A percentile compares a stretch with the other conserved stretches of the same genome.
Conservation (phyloP, 2,329 filamentous ascomycete genomes). For the Fusarium abutilonis region DNA sequence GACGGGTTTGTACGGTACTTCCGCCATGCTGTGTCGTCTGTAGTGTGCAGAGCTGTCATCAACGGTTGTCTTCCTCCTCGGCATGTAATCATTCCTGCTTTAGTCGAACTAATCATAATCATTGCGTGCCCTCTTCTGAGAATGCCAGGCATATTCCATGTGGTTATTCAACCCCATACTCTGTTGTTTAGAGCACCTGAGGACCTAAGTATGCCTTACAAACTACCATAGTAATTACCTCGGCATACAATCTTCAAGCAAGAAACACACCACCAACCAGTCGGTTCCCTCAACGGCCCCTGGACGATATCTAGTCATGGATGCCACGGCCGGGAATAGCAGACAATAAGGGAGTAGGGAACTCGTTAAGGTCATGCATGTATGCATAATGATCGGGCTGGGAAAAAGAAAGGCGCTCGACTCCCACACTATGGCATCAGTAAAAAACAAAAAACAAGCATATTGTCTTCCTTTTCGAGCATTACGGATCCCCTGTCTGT, state of each 20-base stretch:
- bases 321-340: conserved; percentile 39
- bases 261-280: conserved; percentile 29
- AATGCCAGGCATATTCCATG: conserved; percentile 1
- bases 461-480: conserved; percentile 10
- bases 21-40: conserved; percentile 24
- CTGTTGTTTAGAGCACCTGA: background rate
- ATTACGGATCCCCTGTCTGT: conserved; percentile 1
- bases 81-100: conserved; percentile 8
- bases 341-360: background rate
- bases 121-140: conserved; percentile 5
- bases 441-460: conserved; percentile 8
- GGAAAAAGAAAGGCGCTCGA: conserved; percentile 15
- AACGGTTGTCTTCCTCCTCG: conserved; percentile 21
- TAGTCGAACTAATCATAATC: conserved; percentile 3
- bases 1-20: conserved; percentile 22
- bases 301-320: conserved; percentile 29
- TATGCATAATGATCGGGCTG: background rate
- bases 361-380: conserved; percentile 5
- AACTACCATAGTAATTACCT: conserved; percentile 13
- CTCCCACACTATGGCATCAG: conserved; percentile 15
- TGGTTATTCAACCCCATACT: background rate
- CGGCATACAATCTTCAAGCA: conserved; percentile 26
- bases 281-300: conserved; percentile 22
- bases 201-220: background rate
- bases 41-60: conserved; percentile 28